A percentile compares a stretch with the other conserved stretches of the same genome.
phyloP scores from a whole-genome alignment of 2,329 filamentous ascomycete genomes.

The Penicillium sclerotigenum region DNA sequence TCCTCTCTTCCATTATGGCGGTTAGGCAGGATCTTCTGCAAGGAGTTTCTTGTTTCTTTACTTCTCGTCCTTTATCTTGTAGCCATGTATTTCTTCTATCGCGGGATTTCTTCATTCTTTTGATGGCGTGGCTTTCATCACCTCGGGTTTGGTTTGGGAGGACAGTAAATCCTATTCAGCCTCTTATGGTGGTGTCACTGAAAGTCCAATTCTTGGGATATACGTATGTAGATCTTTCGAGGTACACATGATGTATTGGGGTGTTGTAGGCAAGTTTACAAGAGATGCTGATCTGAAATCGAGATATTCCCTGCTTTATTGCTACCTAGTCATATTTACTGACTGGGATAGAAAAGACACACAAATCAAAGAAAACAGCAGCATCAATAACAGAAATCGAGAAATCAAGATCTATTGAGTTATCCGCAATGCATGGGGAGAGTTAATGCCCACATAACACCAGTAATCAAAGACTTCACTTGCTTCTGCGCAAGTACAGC shows the following conservation, averaged over 20 bases:
- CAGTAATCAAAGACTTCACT: not conserved
- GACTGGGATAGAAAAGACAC: not conserved
- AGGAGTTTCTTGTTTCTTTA: slow-evolving; percentile 9
- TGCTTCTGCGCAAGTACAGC: not conserved
- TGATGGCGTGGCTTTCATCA: not conserved
- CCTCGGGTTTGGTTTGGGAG: not conserved
- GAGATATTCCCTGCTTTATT: slow-evolving; percentile 1
- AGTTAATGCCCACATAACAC: slow-evolving; percentile 1
- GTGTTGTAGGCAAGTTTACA: not conserved
- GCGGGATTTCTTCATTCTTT: slow-evolving; percentile 16
- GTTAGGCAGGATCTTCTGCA: slow-evolving; percentile 2
- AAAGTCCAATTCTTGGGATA: not conserved
- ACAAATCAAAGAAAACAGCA: not conserved
- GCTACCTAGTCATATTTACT: not conserved
- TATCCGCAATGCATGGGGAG: slow-evolving; percentile 13
- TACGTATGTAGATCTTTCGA: not conserved
- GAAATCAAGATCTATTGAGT: slow-evolving; percentile 17
- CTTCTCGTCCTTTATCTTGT: slow-evolving; percentile 2
- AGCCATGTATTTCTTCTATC: slow-evolving; percentile 16
- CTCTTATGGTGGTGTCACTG: not conserved
- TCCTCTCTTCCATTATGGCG: slow-evolving; percentile 6
- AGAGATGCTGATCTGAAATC: not conserved
- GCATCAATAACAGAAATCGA: not conserved
- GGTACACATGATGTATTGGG: too few relatives aligned
- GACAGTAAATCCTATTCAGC: not conserved